Base-by-base conservation (phyloP, 2,329 filamentous ascomycete genomes). In the Parasarocladium wereldwijsianum region DNA sequence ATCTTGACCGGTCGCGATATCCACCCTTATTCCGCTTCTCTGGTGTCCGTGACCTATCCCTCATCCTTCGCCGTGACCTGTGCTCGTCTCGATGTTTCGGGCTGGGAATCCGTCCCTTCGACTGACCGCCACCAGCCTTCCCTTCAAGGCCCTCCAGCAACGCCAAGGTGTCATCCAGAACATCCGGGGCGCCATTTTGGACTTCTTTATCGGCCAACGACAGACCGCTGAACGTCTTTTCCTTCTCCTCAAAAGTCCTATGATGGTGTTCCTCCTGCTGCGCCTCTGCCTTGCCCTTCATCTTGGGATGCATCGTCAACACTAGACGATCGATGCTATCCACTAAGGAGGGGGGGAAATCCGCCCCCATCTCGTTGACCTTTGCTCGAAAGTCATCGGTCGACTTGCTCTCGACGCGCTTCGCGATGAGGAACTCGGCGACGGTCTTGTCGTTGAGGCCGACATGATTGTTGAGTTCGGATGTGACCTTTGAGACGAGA, bases 401-500 rank as follows among this genome's bases (percentile, higher is more conserved):
- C 17, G 67, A 68, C 30, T 63, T 66, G 58, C 75, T 80, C 66
- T 86, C 71, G 50, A 78, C 57, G 44, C 93, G 83, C 50, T 93
- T 80, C 37, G 81, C 81, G 47, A 98, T 93, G 45, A 98, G 74
- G 49, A 93, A 98, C 55, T 98, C 90, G 42, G 90, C 86, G 16
- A 98, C 73, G 5, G 84, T 93, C 56, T 93, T 94, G 57, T 98
- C 86, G 50, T 71, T 80, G 43, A 94, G 74, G 33, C 86, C 84
- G 35, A 96, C 58, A 56, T 98, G 83, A 48, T 98, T 98, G 45
- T 93, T 79, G 31, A 98, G 66, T 55, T 98, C 90, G 12, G 81
- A 87, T 10, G 85, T 85, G 43, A 98, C 84, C 54, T 87, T 93
- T 29, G 84, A 90, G 33, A 96, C 85, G 46, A 98, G 76, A 44